Evolutionary conservation across 1,284 basidiomycete genomes (phyloP), one percentile per base, ranked within the genome.

Genomic region (Rhodotorula glutinis): DNA sequence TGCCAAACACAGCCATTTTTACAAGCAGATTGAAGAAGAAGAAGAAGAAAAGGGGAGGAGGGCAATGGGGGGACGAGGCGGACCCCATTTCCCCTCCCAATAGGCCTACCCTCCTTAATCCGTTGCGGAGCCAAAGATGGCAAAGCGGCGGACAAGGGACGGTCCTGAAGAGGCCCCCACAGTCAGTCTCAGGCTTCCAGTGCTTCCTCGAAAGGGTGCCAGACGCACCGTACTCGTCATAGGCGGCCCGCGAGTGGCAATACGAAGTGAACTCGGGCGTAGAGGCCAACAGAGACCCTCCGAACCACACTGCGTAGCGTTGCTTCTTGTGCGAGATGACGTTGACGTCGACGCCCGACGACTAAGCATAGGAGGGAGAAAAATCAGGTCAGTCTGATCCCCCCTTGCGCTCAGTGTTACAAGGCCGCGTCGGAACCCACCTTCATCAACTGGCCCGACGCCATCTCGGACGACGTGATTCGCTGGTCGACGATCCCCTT

Each of bases 301-400:
- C 96, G 76, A 92, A 98, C 95, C 95, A 99, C 27, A 98, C 96
- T 19, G 95, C 95, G 76, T 96, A 92, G 65, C 94, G 85, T 82
- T 98, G 96, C 75, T 92, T 88, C 82, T 96, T 98, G 85, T 99
- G 96, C 16, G 90, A 91, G 77, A 99, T 97, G 76, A 99, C 96
- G 69, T 98, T 92, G 67, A 97, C 92, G 67, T 96, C 92, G 44
- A 96, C 89, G 41, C 93, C 93, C 51, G 90, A 90, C 23, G 92
- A 95, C 90, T 43, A n/a, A n/a, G n/a, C n/a, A 17, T 30, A 88
- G 85, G 30, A 83, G 81, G 72, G n/a, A n/a, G n/a, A n/a, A n/a
- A n/a, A n/a, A n/a, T n/a, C n/a, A n/a, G n/a, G n/a, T n/a, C n/a
- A n/a, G n/a, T n/a, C n/a, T n/a, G n/a, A n/a, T n/a, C n/a, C n/a